Conservation (phyloP, 441 rosid genomes). For the Mallotus repandus region DNA sequence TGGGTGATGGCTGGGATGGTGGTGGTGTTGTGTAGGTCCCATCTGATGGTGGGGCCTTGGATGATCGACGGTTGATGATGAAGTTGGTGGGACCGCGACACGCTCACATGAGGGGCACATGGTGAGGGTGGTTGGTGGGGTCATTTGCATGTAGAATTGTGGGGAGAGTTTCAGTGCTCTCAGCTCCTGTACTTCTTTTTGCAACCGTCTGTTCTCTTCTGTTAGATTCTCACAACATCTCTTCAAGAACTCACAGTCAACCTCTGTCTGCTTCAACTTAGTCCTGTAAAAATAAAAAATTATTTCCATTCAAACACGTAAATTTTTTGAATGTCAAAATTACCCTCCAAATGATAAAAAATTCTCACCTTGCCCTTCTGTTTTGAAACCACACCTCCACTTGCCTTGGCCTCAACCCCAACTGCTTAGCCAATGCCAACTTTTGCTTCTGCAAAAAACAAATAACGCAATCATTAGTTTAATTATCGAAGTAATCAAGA, state of each 20-base stretch:
- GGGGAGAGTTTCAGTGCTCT: conserved; percentile 91
- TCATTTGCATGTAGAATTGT: conserved; percentile 94
- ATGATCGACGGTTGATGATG: conserved; percentile 30
- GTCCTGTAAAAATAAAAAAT: conserved; percentile 43
- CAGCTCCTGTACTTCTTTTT: conserved; percentile 85
- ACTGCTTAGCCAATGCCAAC: conserved; percentile 77
- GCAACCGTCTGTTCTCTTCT: conserved; percentile 86
- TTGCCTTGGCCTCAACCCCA: conserved; percentile 83
- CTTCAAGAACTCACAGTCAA: conserved; percentile 87
- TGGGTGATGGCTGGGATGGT: conserved; percentile 13
- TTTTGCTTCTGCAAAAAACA: conserved; percentile 68
- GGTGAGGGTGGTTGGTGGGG: conserved; percentile 95
- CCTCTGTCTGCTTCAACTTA: conserved; percentile 97
- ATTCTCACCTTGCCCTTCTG: conserved; percentile 88
- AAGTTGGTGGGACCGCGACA: conserved; percentile 57
- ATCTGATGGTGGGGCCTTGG: conserved; percentile 22
- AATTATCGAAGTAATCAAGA: conserved; percentile 21
- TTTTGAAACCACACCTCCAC: conserved; percentile 99
- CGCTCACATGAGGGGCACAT: conserved; percentile 98
- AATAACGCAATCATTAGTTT: neutral
- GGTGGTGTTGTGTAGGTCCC: conserved; percentile 13
- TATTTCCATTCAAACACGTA: neutral
- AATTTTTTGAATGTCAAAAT: neutral
- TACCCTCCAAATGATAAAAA: neutral
- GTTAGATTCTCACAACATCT: conserved; percentile 89